Evolutionary conservation across 257 asterid species (phyloP), one percentile per base, ranked within the genome.

Genomic region (Voacanga thouarsii): DNA sequence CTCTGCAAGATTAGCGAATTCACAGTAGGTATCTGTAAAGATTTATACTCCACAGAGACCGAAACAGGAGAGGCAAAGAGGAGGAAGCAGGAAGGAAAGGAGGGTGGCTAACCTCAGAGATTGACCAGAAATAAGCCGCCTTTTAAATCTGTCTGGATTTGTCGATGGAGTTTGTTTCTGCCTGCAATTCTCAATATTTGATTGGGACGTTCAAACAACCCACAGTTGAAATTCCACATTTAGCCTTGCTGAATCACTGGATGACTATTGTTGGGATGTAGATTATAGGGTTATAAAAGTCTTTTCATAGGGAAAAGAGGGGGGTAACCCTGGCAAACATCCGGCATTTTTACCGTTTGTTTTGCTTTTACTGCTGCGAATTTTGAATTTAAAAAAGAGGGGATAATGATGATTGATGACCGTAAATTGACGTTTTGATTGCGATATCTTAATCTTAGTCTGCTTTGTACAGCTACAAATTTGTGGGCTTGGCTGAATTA

Each of bases 201-300:
- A 88, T 82, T 79, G 77, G 51, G 71, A 82, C 81, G 55, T 75
- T 81, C 55, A 12, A 79, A 83, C 91, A 14, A 83, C 86, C 86
- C 83, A 8, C 23, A 23, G 0, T 64, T 50, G 10, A 1, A 51
- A 61, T 72, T 59, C 49, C 85, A 0, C 0, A 15, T 74, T 74
- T 63, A 45, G 39, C 84, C 84, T 49, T 23, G 16, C 41, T 2
- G 21, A 28, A 65, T 30, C 18, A 28, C 0, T n/a, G 9, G 21
- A 47, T 44, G 3, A 23, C 24, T 3, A 47, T 59, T 60, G 19
- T 15, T 12, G 10, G 64, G 1, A 28, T 9, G 7, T 11, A 18
- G 30, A 2, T 19, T 15, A 14, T 30, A 41, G 0, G 76, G 66
- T 0, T 49, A 2, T n/a, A 23, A 44, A 67, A 50, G 76, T 67